Conservation (phyloP, 2,329 filamentous ascomycete genomes). For the Setomelanomma holmii region DNA sequence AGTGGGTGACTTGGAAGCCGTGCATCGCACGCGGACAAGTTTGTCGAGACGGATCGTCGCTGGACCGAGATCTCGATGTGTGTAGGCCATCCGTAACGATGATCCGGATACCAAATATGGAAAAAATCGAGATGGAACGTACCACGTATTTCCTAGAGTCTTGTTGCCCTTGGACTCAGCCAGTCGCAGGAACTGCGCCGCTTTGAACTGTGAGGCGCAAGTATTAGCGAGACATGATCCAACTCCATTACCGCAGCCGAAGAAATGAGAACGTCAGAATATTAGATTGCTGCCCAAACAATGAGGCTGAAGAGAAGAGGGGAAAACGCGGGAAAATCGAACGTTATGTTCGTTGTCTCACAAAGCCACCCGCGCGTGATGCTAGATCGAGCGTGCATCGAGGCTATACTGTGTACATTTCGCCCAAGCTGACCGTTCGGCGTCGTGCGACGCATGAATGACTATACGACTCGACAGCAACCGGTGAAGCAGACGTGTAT, state of each 20-base stretch:
- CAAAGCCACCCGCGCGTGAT: constrained; percentile 33
- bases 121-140: too few species aligned
- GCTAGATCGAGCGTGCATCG: constrained; percentile 14
- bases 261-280: too few species aligned
- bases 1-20: too few species aligned
- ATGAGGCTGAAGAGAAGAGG: constrained; percentile 42
- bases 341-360: constrained; percentile 29
- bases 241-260: too few species aligned
- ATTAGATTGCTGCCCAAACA: constrained; percentile 50
- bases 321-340: neutral
- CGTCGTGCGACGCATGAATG: constrained; percentile 22
- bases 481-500: constrained; percentile 31
- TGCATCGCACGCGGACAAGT: too few species aligned
- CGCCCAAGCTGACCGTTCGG: constrained; percentile 34
- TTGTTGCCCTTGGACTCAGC: constrained; percentile 90
- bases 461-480: constrained; percentile 20
- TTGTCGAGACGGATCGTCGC: constrained; percentile 6
- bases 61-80: constrained; percentile 30
- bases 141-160: constrained; percentile 94
- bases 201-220: constrained; percentile 68
- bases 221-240: constrained; percentile 32
- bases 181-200: constrained; percentile 90
- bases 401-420: constrained; percentile 5
- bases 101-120: constrained; percentile 4
- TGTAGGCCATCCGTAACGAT: constrained; percentile 7